Evolutionary conservation across 1,284 basidiomycete genomes (phyloP).

Genomic region (Tranzscheliella williamsii): DNA sequence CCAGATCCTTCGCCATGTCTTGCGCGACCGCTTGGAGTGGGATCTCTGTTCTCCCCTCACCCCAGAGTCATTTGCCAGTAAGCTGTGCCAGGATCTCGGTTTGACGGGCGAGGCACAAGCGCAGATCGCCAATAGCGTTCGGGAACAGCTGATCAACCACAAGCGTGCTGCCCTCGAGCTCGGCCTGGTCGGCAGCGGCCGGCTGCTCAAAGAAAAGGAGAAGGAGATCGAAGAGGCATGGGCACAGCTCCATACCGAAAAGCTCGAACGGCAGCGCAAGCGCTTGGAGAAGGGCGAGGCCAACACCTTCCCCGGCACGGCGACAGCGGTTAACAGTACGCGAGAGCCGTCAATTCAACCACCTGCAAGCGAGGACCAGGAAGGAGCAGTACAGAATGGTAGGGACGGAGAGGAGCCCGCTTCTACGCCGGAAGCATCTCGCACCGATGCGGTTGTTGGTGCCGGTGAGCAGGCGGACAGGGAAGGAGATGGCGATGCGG

Average conservation of each 20-base stretch:
- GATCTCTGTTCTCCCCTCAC: constrained; percentile 89
- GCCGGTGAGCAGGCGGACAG: not conserved
- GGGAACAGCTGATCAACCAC: constrained; percentile 89
- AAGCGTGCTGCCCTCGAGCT: constrained; percentile 92
- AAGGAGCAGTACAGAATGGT: not conserved
- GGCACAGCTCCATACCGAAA: constrained; percentile 62
- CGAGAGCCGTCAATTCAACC: constrained; percentile 23
- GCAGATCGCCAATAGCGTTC: constrained; percentile 86
- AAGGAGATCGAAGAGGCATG: constrained; percentile 37
- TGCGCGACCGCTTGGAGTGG: constrained; percentile 97
- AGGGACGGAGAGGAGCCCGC: not conserved
- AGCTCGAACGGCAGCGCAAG: constrained; percentile 26
- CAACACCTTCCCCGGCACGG: constrained; percentile 3
- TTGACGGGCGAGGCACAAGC: constrained; percentile 84
- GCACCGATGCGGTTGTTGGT: not conserved
- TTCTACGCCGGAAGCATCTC: no score
- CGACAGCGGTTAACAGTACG: constrained; percentile 5
- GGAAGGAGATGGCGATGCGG: not conserved
- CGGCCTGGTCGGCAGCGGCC: constrained; percentile 72
- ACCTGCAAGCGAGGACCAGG: not conserved
- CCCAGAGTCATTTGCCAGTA: constrained; percentile 80
- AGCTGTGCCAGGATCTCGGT: constrained; percentile 83
- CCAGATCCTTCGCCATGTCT: constrained; percentile 87
- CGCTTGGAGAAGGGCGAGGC: constrained; percentile 10
- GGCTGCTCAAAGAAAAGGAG: constrained; percentile 39